Percentiles rank a stretch among this genome's conserved stretches.
These are phyloP conservation scores for Heliamphora ciliata DNA, from an alignment of 179 eudicot species.

Conservation along the genomic window DNA sequence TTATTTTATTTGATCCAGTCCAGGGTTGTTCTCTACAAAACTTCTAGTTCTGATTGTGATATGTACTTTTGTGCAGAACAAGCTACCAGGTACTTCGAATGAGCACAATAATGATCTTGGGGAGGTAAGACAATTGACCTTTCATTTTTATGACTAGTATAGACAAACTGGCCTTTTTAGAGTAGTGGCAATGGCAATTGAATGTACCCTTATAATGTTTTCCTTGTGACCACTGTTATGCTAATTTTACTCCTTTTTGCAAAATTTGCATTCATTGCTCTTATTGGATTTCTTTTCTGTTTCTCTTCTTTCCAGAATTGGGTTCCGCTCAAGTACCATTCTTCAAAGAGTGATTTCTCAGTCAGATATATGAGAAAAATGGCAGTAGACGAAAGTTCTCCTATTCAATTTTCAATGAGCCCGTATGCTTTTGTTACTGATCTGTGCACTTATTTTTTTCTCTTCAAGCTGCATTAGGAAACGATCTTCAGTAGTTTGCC, in stretches of 20 bases:
- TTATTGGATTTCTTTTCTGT: not conserved
- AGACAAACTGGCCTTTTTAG: not conserved
- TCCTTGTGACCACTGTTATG: not conserved
- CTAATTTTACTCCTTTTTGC: not conserved
- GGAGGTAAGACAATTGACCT: slow-evolving; percentile 38
- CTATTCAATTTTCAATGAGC: slow-evolving; percentile 53
- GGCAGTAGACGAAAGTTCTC: slow-evolving; percentile 36
- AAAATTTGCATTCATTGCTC: not conserved
- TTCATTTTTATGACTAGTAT: not conserved
- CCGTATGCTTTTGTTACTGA: slow-evolving; percentile 37
- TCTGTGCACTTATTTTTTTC: not conserved
- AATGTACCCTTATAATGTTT: not conserved
- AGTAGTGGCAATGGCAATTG: not conserved
- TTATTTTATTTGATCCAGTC: not conserved
- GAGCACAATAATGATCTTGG: slow-evolving; percentile 23
- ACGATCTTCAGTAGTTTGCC: not conserved
- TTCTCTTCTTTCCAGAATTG: slow-evolving; percentile 33
- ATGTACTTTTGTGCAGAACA: slow-evolving; percentile 29
- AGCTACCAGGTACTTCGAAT: slow-evolving; percentile 25
- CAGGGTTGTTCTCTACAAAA: slow-evolving; percentile 10
- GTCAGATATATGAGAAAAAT: slow-evolving; percentile 41
- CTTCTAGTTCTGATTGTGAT: slow-evolving; percentile 11
- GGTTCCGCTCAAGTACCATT: slow-evolving; percentile 61
- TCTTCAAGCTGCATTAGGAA: not conserved
- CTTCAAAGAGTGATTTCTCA: slow-evolving; percentile 37